Base-by-base conservation (phyloP, 768 basidiomycete genomes). In the Chalciporus pseudorubinellus region DNA sequence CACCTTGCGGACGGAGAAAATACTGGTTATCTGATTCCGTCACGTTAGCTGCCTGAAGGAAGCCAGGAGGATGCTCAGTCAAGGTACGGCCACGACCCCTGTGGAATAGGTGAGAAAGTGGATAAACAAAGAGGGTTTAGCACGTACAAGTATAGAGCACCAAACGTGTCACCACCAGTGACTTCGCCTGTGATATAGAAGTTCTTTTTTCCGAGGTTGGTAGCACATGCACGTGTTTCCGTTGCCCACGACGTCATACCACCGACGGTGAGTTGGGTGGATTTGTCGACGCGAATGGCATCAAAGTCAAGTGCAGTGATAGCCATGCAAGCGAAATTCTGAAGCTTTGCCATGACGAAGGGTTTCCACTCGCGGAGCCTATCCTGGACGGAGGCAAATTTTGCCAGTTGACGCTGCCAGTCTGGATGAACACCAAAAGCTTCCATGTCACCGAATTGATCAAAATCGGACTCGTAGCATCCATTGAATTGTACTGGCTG, bases 401-500 rank as follows among this genome's bases (percentile, higher is more conserved):
- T 97, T 59, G 92, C 83, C 19, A 97, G 74, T 68, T 97, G 89
- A 78, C 94, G 93, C 64, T 95, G 82, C 89, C 84, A 93, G 72
- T 92, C 87, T 40, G 89, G 90, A 71, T 92, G 89, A 26, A 97
- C 93, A 85, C 94, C 94, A 65, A 95, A 95, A 56, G 94, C 94
- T 69, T 97, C 94, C 83, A 92, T 92, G 72, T 97, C 94, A 56
- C 94, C 94, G 59, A 89, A 97, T 54, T 95, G 93, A 70, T 97
- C 94, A 59, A 95, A 95, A 55, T 94, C 92, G 16, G 90, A 93
- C 13, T 71, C 66, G 56, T 85, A 74, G 68, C 94, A 97, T 18
- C 93, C 93, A 44, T 78, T 71, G 13, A 75, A 71, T 48, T 83
- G 70, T n/a, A 89, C 73, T 6, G 51, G 2, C 22, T 61, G 56